Evolutionary conservation across 805 yeast species (phyloP), one percentile per base, ranked within the genome.

Genomic region (Sugiyamaella smithiae): DNA sequence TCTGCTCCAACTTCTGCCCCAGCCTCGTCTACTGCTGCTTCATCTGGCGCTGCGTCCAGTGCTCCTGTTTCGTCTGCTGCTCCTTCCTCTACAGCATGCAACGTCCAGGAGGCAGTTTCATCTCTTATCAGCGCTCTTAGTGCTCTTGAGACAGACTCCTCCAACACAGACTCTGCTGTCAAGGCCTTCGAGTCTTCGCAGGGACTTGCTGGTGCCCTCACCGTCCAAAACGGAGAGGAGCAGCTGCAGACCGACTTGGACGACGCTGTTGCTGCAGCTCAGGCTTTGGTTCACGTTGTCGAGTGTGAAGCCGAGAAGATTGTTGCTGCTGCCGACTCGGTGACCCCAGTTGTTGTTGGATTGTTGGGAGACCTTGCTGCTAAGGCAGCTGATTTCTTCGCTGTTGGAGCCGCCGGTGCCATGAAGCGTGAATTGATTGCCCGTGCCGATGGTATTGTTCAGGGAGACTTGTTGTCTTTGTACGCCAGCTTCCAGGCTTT

Each of bases 321-420:
- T 22, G 26, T 52, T 8, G 14, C 52, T 19, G 53, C 31, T 38
- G 43, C 36, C 16, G 51, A 56, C 40, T 36, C 50, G 24, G 29
- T 55, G 31, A 51, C 45, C 25, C 9, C 50, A 17, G 49, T 57
- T 17, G 49, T 61, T 32, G 36, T 42, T 9, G 25, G 35, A 16
- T 57, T 63, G 20, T 53, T 62, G 29, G 32, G 31, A 32, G 55
- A 53, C 29, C 53, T 63, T 17, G 45, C 45, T 22, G 17, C 25
- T 40, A 59, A 60, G 59, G 58, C 58, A 17, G 26, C 43, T 33
- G 65, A 51, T 52, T 58, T 63, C 48, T 24, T 19, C 40, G 40
- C 52, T 28, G 62, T 52, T 16, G 58, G 58, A 5, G 59, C 58
- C 28, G 40, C 22, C 38, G 1, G 44, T 23, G 33, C 33, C 14